Conservation (phyloP, 2,329 filamentous ascomycete species). For the Ascochyta pisi region DNA sequence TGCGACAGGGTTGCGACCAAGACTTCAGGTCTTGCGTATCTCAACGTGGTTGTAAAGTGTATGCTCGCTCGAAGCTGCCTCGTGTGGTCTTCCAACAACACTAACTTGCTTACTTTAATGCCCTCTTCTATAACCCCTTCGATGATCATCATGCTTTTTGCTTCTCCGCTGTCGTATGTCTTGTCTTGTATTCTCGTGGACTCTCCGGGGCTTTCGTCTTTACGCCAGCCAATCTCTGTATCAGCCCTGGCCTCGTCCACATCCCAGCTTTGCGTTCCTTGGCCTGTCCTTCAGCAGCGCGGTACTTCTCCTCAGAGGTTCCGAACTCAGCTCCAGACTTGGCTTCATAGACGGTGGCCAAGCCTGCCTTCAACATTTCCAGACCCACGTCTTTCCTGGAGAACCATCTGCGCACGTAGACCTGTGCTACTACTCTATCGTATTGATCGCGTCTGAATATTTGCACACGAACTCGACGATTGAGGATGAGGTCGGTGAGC, state of each 20-base stretch:
- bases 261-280: slow-evolving; percentile 58
- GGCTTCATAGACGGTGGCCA: slow-evolving; percentile 93
- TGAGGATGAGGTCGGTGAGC: slow-evolving; percentile 75
- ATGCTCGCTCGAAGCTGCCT: slow-evolving; percentile 7
- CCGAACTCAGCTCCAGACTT: slow-evolving; percentile 92
- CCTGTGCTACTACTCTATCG: slow-evolving; percentile 85
- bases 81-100: not conserved
- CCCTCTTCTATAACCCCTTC: not conserved
- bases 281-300: slow-evolving; percentile 65
- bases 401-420: slow-evolving; percentile 72
- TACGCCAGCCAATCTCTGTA: slow-evolving; percentile 56
- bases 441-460: slow-evolving; percentile 91
- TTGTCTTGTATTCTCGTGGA: slow-evolving; percentile 84
- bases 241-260: slow-evolving; percentile 66
- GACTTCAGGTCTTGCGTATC: not conserved
- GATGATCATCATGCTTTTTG: slow-evolving; percentile 34
- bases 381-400: slow-evolving; percentile 81
- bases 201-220: slow-evolving; percentile 70
- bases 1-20: not conserved
- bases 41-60: not conserved
- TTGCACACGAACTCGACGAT: slow-evolving; percentile 78
- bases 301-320: slow-evolving; percentile 66
- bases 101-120: not conserved
- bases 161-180: slow-evolving; percentile 56
- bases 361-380: slow-evolving; percentile 83